These are phyloP conservation scores for Escovopsis weberi DNA, from an alignment of 2,329 filamentous ascomycete species.

Conservation along the genomic window DNA sequence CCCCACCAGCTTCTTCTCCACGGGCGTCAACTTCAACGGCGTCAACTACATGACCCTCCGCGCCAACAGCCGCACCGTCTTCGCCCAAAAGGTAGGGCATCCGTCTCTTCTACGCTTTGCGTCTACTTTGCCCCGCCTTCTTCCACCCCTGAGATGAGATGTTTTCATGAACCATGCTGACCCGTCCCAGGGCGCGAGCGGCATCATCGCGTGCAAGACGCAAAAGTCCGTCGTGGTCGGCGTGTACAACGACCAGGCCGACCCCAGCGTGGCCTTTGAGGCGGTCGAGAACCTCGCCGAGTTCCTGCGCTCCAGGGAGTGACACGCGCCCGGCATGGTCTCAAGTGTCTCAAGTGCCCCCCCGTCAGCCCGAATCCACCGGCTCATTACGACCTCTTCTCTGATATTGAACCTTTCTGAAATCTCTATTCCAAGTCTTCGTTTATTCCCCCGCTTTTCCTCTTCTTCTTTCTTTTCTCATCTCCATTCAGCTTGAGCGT, in stretches of 20 bases:
- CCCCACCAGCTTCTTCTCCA: not conserved
- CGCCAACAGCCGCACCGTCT: not conserved
- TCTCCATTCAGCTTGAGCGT: too few relatives aligned
- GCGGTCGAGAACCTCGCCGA: not conserved
- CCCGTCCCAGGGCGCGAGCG: not conserved
- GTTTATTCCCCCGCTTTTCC: too few relatives aligned
- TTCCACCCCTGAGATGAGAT: not conserved
- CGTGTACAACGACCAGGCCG: not conserved
- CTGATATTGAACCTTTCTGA: too few relatives aligned
- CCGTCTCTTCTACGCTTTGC: not conserved
- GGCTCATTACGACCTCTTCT: too few relatives aligned
- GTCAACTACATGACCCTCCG: not conserved
- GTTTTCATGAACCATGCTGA: not conserved
- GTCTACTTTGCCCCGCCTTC: not conserved
- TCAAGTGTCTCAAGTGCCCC: too few relatives aligned
- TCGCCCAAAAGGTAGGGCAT: not conserved
- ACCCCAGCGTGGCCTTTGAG: not conserved
- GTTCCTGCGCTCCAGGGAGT: not conserved
- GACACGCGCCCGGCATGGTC: too few relatives aligned
- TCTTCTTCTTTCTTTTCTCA: too few relatives aligned
- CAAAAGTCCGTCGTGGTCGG: not conserved
- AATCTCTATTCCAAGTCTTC: too few relatives aligned
- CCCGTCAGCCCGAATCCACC: too few relatives aligned
- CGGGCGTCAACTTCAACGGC: not conserved
- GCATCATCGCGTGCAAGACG: not conserved